These are phyloP conservation scores for Boletus rubescentipes DNA, from an alignment of 768 basidiomycete genomes.

Conservation along the genomic window DNA sequence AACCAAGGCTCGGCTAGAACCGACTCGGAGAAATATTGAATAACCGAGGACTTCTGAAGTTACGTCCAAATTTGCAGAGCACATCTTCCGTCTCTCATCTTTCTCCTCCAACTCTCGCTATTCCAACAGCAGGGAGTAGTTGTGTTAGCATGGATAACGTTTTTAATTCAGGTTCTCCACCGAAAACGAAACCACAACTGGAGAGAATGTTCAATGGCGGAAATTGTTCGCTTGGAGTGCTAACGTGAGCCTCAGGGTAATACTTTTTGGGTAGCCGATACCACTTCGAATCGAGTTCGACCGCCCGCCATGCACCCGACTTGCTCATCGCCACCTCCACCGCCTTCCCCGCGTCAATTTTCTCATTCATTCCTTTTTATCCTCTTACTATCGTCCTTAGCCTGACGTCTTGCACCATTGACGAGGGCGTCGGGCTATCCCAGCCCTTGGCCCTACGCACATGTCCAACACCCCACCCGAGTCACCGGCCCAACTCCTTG, in stretches of 20 bases:
- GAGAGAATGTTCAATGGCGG: too few relatives aligned
- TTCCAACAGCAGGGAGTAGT: too few relatives aligned
- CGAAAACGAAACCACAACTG: too few relatives aligned
- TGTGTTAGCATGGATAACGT: too few relatives aligned
- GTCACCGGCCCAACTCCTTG: conserved; percentile 13
- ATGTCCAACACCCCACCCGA: conserved; percentile 23
- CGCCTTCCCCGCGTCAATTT: not conserved
- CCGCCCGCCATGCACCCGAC: conserved; percentile 5
- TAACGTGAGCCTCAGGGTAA: conserved; percentile 4
- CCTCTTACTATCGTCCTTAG: not conserved
- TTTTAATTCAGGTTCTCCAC: too few relatives aligned
- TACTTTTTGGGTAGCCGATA: not conserved
- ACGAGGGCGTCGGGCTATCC: conserved; percentile 8
- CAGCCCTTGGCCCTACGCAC: not conserved
- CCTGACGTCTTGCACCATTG: not conserved
- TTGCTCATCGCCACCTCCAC: conserved; percentile 3
- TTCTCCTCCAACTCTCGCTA: too few relatives aligned
- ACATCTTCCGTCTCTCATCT: too few relatives aligned
- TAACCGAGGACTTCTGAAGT: too few relatives aligned
- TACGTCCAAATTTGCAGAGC: too few relatives aligned
- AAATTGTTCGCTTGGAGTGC: not conserved
- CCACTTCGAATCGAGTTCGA: not conserved
- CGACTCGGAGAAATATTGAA: too few relatives aligned
- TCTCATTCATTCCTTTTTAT: not conserved
- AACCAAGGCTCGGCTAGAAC: too few relatives aligned